A percentile compares a stretch with the other conserved stretches of the same genome.
phyloP scores from a whole-genome alignment of 2,329 filamentous ascomycete genomes.

The Colletotrichum chrysophilum region DNA sequence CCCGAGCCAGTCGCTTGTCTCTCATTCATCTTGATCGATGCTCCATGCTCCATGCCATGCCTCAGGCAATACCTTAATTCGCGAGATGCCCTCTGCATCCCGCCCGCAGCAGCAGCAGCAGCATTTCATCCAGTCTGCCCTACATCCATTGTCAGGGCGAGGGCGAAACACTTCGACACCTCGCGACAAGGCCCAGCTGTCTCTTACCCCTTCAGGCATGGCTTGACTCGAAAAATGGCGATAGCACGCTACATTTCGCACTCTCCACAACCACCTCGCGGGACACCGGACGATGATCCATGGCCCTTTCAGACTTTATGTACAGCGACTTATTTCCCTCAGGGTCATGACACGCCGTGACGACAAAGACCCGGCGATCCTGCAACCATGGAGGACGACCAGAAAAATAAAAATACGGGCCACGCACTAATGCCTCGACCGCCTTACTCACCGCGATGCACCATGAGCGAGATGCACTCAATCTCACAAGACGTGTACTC shows the following conservation, averaged over 20 bases:
- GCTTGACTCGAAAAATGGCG: constrained; percentile 20
- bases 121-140: background rate
- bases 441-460: background rate
- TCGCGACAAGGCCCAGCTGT: constrained; percentile 13
- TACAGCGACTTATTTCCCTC: constrained; percentile 12
- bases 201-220: constrained; percentile 9
- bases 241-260: constrained; percentile 6
- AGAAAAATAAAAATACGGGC: background rate
- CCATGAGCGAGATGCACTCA: background rate
- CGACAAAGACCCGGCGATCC: background rate
- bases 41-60: constrained; percentile 4
- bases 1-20: background rate
- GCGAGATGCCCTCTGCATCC: background rate
- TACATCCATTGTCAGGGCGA: background rate
- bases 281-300: constrained; percentile 18
- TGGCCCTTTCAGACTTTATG: constrained; percentile 11
- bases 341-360: background rate
- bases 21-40: background rate
- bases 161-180: constrained; percentile 13
- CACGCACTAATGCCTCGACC: background rate
- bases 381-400: background rate
- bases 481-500: background rate
- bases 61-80: background rate
- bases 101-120: background rate
- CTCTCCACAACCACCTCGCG: constrained; percentile 2